Evolutionary conservation across 352 stramenopile species (phyloP).

Genomic region (Aphanomyces euteiches): DNA sequence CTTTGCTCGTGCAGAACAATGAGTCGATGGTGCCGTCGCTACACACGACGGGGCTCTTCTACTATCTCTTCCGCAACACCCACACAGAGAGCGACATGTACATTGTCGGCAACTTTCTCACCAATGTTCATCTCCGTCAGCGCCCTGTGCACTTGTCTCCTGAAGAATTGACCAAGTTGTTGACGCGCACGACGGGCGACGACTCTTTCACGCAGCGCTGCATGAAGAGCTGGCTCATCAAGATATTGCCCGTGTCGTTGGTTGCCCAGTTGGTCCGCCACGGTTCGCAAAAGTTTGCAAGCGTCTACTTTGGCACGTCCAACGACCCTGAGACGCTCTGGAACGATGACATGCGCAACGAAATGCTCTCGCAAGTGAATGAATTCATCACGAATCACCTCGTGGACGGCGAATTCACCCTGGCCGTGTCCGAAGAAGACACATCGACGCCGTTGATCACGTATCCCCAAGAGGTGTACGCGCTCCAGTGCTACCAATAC

Average conservation of each 20-base stretch:
- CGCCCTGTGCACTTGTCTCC: slow-evolving; percentile 48
- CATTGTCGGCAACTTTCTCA: slow-evolving; percentile 69
- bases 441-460: slow-evolving; percentile 72
- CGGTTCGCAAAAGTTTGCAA: slow-evolving; percentile 65
- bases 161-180: slow-evolving; percentile 10
- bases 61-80: slow-evolving; percentile 78
- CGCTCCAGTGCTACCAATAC: slow-evolving; percentile 84
- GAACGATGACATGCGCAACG: slow-evolving; percentile 78
- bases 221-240: slow-evolving; percentile 79
- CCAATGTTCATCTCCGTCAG: slow-evolving; percentile 78
- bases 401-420: slow-evolving; percentile 70
- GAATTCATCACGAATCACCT: slow-evolving; percentile 81
- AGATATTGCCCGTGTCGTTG: slow-evolving; percentile 78
- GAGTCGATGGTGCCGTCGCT: slow-evolving; percentile 78
- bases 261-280: slow-evolving; percentile 79
- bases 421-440: slow-evolving; percentile 57
- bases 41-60: slow-evolving; percentile 81
- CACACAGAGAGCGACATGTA: slow-evolving; percentile 82
- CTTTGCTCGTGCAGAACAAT: slow-evolving; percentile 78
- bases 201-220: slow-evolving; percentile 79
- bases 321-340: slow-evolving; percentile 86
- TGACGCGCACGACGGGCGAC: slow-evolving; percentile 30
- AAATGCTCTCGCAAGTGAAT: slow-evolving; percentile 83
- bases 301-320: slow-evolving; percentile 72
- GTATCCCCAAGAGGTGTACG: slow-evolving; percentile 80